Conservation (phyloP, 169 alveolate genomes). For the Perkinsus olseni region DNA sequence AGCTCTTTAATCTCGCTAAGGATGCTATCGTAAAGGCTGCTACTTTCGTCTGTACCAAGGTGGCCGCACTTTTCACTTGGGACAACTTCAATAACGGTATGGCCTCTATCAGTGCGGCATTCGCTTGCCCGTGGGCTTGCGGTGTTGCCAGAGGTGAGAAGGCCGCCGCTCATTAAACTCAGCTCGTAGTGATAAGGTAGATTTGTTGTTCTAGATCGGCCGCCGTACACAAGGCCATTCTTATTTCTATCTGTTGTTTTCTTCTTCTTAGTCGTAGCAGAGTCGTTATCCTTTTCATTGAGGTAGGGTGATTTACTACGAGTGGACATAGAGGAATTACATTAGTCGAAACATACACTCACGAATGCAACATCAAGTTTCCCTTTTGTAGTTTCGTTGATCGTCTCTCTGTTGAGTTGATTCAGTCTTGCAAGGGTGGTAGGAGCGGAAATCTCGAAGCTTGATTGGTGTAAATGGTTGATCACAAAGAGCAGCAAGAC, state of each 20-base stretch:
- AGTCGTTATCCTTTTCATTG: too few species aligned
- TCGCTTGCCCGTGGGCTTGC: background rate
- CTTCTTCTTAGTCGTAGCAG: too few species aligned
- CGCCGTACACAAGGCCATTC: too few species aligned
- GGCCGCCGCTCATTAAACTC: too few species aligned
- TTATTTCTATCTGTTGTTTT: too few species aligned
- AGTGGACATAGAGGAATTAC: too few species aligned
- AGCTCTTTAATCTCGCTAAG: background rate
- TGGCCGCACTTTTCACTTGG: background rate
- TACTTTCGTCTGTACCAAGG: background rate
- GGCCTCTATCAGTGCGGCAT: background rate
- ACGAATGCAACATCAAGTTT: background rate
- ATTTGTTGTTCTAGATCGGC: too few species aligned
- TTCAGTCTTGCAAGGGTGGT: background rate
- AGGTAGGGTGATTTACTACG: too few species aligned
- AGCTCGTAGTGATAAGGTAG: too few species aligned
- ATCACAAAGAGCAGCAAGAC: background rate
- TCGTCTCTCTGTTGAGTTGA: background rate
- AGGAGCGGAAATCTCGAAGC: background rate
- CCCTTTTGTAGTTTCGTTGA: background rate
- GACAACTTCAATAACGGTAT: background rate
- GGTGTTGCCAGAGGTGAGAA: background rate
- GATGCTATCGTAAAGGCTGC: background rate
- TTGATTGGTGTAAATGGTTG: background rate
- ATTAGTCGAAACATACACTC: too few species aligned